A percentile compares a stretch with the other conserved stretches of the same genome.
Evolutionary conservation across 192 early-diverging fungal species (phyloP).

Genomic region (Coemansia sp.): DNA sequence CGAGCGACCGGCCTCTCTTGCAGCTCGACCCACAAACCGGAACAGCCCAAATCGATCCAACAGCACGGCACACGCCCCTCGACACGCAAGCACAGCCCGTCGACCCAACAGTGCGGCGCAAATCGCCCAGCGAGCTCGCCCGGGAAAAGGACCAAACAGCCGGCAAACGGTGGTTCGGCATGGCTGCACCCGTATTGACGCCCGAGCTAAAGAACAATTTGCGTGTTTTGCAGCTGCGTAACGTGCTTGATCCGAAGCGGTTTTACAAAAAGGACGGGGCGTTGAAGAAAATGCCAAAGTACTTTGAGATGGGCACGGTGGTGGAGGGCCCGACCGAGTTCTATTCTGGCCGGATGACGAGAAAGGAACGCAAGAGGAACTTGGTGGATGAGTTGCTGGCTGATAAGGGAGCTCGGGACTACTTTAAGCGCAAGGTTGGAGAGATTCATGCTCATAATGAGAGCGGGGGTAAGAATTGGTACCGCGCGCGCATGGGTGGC

Average conservation of each 20-base stretch:
- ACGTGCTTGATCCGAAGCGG: conserved; percentile 88
- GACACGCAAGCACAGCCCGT: conserved; percentile 1
- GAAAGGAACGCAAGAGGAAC: conserved; percentile 80
- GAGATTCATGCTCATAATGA: conserved; percentile 66
- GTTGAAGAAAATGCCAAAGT: conserved; percentile 69
- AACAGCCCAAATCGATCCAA: conserved; percentile 21
- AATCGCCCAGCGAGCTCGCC: conserved; percentile 14
- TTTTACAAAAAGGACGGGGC: conserved; percentile 80
- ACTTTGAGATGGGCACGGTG: conserved; percentile 94
- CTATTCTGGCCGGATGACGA: conserved; percentile 80
- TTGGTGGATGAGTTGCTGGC: conserved; percentile 88
- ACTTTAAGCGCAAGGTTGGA: conserved; percentile 85
- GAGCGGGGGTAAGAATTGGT: conserved; percentile 47
- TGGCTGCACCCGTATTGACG: conserved; percentile 81
- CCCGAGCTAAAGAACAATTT: conserved; percentile 87
- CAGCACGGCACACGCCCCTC: conserved; percentile 8
- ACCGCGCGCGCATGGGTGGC: conserved; percentile 8
- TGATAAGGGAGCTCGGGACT: conserved; percentile 68
- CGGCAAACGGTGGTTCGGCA: conserved; percentile 80
- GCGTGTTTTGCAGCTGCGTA: conserved; percentile 79
- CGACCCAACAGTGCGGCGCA: conserved; percentile 45
- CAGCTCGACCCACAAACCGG: conserved; percentile 27
- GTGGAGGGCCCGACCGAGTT: conserved; percentile 86
- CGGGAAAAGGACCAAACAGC: conserved; percentile 31
- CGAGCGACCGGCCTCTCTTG: conserved; percentile 5